These are phyloP conservation scores for Millerozyma miso DNA, from an alignment of 805 yeast species.

Conservation along the genomic window DNA sequence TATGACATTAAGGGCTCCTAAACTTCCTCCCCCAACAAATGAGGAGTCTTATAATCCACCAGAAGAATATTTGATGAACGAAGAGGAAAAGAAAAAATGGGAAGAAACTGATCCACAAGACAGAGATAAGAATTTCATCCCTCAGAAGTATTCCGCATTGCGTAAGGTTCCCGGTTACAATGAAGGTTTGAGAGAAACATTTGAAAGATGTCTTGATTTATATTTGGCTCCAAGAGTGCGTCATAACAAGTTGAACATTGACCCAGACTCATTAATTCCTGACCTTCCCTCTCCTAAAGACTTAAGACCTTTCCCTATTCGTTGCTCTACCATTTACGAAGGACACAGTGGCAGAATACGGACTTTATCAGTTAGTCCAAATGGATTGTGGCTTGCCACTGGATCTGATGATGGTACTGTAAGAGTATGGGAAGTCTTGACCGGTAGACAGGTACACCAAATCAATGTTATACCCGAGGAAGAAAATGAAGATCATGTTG, in stretches of 20 bases:
- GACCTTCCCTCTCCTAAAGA: slow-evolving; percentile 96
- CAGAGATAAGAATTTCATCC: slow-evolving; percentile 73
- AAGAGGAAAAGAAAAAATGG: slow-evolving; percentile 74
- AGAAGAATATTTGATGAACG: slow-evolving; percentile 79
- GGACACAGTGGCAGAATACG: slow-evolving; percentile 87
- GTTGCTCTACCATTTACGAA: slow-evolving; percentile 73
- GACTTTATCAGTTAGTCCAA: slow-evolving; percentile 77
- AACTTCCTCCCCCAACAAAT: slow-evolving; percentile 90
- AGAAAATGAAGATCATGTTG: slow-evolving; percentile 69
- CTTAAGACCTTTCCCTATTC: slow-evolving; percentile 92
- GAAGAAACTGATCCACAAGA: slow-evolving; percentile 67
- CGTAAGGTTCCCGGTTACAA: slow-evolving; percentile 93
- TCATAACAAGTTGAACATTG: slow-evolving; percentile 83
- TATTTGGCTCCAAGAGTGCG: slow-evolving; percentile 96
- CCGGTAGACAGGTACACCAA: slow-evolving; percentile 89
- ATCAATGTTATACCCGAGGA: slow-evolving; percentile 51
- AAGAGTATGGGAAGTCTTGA: slow-evolving; percentile 92
- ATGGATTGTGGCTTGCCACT: slow-evolving; percentile 93
- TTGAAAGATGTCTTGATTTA: slow-evolving; percentile 90
- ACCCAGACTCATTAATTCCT: slow-evolving; percentile 93
- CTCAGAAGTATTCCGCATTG: slow-evolving; percentile 75
- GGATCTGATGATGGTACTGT: slow-evolving; percentile 97
- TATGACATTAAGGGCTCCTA: slow-evolving; percentile 93
- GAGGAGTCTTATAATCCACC: slow-evolving; percentile 98
- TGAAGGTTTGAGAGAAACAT: slow-evolving; percentile 80